Percentiles rank a stretch among this genome's conserved stretches.
These are phyloP conservation scores for Micractinium sp. DNA, from an alignment of 139 green algal species.

Conservation along the genomic window DNA sequence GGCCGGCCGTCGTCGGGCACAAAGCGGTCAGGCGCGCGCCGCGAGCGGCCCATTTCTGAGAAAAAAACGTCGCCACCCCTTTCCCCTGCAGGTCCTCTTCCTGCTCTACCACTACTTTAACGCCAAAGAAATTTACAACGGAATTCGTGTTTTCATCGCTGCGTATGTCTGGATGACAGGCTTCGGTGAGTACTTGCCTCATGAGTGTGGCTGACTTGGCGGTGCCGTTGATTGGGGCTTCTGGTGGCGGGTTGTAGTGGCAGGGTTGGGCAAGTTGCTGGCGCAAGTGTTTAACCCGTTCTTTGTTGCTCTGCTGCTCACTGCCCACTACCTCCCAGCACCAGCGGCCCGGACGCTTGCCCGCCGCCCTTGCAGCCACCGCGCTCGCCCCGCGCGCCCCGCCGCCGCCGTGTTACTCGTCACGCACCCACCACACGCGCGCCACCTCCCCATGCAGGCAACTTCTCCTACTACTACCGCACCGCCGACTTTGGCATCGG, in stretches of 20 bases:
- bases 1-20: no score
- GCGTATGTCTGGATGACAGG: conserved; percentile 99
- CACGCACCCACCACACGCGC: background rate
- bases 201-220: background rate
- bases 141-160: conserved; percentile 97
- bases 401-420: background rate
- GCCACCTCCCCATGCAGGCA: conserved; percentile 51
- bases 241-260: no score
- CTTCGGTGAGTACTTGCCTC: conserved; percentile 59
- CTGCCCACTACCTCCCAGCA: no score
- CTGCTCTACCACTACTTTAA: conserved; percentile 98
- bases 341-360: no score
- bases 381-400: no score
- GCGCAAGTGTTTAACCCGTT: no score
- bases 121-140: conserved; percentile 93
- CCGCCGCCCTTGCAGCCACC: no score
- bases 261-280: no score
- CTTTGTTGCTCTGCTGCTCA: no score
- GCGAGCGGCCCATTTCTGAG: no score
- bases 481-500: conserved; percentile 74
- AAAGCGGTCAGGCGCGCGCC: no score
- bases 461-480: conserved; percentile 97
- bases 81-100: conserved; percentile 83
- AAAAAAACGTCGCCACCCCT: background rate
- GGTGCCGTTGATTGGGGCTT: no score